A percentile compares a stretch with the other conserved stretches of the same genome.
Evolutionary conservation across 176 grass and related monocot genomes (phyloP).

Genomic region (Tuctoria greenei): DNA sequence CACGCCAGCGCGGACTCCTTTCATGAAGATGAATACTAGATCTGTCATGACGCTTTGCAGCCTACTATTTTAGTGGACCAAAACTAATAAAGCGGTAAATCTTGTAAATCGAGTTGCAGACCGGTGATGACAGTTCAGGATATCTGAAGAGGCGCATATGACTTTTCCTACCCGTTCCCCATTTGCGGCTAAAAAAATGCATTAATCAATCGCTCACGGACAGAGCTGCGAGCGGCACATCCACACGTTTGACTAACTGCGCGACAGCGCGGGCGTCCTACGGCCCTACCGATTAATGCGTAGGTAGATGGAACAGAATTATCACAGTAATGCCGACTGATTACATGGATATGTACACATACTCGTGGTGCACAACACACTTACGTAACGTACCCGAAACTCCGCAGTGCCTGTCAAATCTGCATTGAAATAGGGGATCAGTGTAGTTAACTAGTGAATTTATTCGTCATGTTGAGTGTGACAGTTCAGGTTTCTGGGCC

Average conservation of each 20-base stretch:
- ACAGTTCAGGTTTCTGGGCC: not conserved
- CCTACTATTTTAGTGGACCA: not conserved
- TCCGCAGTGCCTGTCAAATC: not conserved
- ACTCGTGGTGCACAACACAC: not conserved
- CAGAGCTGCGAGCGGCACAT: not conserved
- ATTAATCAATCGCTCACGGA: slow-evolving; percentile 7
- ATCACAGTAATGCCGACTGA: not conserved
- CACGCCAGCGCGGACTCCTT: not conserved
- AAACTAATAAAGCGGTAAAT: not conserved
- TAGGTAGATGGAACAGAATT: not conserved
- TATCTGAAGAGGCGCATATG: too few species aligned
- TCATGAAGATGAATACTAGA: not conserved
- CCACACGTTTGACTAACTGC: not conserved
- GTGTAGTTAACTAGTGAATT: not conserved
- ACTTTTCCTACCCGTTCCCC: not conserved
- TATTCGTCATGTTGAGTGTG: not conserved
- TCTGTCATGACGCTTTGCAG: not conserved
- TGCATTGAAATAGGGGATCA: not conserved
- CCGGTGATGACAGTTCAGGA: not conserved
- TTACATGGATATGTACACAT: not conserved
- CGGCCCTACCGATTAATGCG: not conserved
- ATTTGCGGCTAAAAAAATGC: not conserved
- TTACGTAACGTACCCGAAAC: not conserved
- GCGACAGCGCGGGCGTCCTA: not conserved
- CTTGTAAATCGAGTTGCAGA: not conserved